A percentile compares a stretch with the other conserved stretches of the same genome.
Conservation (phyloP, 2,329 filamentous ascomycete species). For the Tolypocladium guangdongense region DNA sequence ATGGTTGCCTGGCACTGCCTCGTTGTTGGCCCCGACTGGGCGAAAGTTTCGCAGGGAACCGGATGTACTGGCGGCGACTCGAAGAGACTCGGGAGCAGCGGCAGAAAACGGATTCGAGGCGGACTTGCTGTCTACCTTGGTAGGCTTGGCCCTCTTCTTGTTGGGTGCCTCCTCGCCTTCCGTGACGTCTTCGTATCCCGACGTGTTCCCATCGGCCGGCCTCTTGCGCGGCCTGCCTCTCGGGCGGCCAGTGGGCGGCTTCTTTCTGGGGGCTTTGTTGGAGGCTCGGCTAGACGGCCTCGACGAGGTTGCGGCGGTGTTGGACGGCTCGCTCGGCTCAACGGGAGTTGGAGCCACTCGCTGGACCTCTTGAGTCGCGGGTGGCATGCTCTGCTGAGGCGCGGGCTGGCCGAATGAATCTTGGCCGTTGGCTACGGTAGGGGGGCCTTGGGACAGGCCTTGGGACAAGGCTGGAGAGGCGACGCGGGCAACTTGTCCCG, state of each 20-base stretch:
- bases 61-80: slow-evolving; percentile 83
- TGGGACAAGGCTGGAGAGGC: slow-evolving; percentile 24
- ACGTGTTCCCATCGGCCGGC: slow-evolving; percentile 53
- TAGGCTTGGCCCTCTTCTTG: slow-evolving; percentile 69
- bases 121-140: slow-evolving; percentile 55
- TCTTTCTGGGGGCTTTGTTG: slow-evolving; percentile 27
- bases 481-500: slow-evolving; percentile 18
- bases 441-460: slow-evolving; percentile 18
- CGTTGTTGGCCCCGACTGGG: slow-evolving; percentile 48
- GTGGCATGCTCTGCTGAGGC: slow-evolving; percentile 7
- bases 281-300: slow-evolving; percentile 52
- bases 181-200: slow-evolving; percentile 58
- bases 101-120: slow-evolving; percentile 67
- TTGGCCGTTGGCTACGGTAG: neutral
- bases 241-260: slow-evolving; percentile 40
- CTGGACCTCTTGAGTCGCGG: slow-evolving; percentile 16
- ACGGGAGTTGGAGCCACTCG: slow-evolving; percentile 24
- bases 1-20: slow-evolving; percentile 35
- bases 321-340: slow-evolving; percentile 8
- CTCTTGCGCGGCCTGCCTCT: slow-evolving; percentile 46
- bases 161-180: slow-evolving; percentile 44
- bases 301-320: slow-evolving; percentile 27
- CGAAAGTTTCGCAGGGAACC: slow-evolving; percentile 78
- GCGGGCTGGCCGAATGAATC: neutral
- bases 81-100: slow-evolving; percentile 63